phyloP scores from a whole-genome alignment of 2,329 filamentous ascomycete species.

The Scedosporium aurantiacum region DNA sequence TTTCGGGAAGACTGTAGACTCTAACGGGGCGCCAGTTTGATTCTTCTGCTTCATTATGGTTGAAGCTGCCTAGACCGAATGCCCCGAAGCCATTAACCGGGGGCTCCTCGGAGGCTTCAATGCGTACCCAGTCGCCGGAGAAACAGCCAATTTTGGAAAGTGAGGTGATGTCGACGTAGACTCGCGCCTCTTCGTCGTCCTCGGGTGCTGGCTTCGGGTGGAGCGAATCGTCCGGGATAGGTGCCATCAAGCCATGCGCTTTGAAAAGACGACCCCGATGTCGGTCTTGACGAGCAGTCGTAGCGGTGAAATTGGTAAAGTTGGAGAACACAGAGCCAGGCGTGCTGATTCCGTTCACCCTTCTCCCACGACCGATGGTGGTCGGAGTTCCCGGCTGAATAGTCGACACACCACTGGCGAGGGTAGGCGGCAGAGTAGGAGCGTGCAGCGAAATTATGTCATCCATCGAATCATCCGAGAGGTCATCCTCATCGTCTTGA shows the following conservation, averaged over 20 bases:
- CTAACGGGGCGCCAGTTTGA: conserved; percentile 70
- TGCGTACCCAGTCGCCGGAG: conserved; percentile 89
- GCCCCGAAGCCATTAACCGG: conserved; percentile 53
- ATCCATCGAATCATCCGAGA: conserved; percentile 85
- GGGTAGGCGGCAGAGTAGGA: conserved; percentile 66
- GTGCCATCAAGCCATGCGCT: conserved; percentile 60
- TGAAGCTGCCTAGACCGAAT: conserved; percentile 57
- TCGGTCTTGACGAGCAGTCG: conserved; percentile 64
- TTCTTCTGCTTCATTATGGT: conserved; percentile 41
- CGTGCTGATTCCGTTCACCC: conserved; percentile 62
- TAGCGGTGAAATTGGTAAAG: conserved; percentile 77
- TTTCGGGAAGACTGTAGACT: conserved; percentile 80
- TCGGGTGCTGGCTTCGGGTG: conserved; percentile 67
- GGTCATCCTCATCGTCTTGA: conserved; percentile 59
- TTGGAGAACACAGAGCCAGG: conserved; percentile 84
- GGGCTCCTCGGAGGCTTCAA: conserved; percentile 68
- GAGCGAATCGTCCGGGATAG: conserved; percentile 66
- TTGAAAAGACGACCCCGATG: conserved; percentile 73
- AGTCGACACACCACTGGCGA: conserved; percentile 68
- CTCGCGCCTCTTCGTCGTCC: conserved; percentile 79
- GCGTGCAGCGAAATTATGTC: conserved; percentile 85
- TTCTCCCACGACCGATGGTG: conserved; percentile 53
- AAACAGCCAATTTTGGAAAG: conserved; percentile 89
- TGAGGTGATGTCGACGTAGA: conserved; percentile 82
- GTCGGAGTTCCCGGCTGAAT: conserved; percentile 73